These are phyloP conservation scores for Choiromyces venosus DNA, from an alignment of 495 filamentous ascomycete species.

Conservation along the genomic window DNA sequence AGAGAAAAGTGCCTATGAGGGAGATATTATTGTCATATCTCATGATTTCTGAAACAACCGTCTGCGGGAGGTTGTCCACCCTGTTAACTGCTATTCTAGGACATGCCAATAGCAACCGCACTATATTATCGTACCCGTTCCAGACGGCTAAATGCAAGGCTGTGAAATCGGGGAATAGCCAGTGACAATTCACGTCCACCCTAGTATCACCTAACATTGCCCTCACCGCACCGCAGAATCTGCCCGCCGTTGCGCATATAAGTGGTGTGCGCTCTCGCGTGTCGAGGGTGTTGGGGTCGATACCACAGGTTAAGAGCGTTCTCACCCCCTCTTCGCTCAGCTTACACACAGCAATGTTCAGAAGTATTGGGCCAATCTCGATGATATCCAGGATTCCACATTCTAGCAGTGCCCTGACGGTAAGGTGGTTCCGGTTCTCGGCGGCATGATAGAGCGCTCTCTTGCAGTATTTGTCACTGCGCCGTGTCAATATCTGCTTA, in stretches of 20 bases:
- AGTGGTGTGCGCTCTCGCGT: neutral
- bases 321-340: neutral
- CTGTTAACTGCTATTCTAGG: neutral
- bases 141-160: neutral
- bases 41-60: no score
- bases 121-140: neutral
- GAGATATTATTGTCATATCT: neutral
- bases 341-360: neutral
- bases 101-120: neutral
- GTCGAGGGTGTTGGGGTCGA: neutral
- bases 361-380: neutral
- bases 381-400: neutral
- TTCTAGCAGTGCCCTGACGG: neutral
- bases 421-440: neutral
- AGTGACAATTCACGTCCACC: neutral
- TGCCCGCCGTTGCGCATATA: neutral
- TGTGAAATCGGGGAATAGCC: neutral
- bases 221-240: neutral
- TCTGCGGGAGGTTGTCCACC: fast-evolving
- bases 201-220: neutral
- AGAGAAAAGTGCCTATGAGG: no score
- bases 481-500: neutral
- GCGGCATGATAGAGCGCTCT: neutral
- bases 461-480: neutral
- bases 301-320: neutral